phyloP scores from a whole-genome alignment of 2,329 filamentous ascomycete species.

The Kalaharituber pfeilii region DNA sequence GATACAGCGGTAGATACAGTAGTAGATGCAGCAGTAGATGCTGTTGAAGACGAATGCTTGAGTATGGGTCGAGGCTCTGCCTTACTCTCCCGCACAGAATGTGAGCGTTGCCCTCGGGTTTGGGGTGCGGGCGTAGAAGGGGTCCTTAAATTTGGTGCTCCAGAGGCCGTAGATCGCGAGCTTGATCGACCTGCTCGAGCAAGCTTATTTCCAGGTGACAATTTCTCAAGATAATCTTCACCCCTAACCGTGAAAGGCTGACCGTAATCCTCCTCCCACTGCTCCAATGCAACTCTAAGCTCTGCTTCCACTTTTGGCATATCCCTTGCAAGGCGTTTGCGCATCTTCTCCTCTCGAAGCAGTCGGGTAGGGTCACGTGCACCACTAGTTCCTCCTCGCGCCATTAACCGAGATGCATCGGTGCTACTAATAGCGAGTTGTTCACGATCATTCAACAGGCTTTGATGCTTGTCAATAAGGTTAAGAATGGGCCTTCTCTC shows the following conservation, averaged over 20 bases:
- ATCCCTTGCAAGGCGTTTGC: slow-evolving; percentile 91
- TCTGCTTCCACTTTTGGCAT: slow-evolving; percentile 78
- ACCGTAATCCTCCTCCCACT: slow-evolving; percentile 87
- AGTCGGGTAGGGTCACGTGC: slow-evolving; percentile 87
- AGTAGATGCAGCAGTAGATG: not conserved
- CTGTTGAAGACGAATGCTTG: slow-evolving; percentile 2
- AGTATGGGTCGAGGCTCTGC: not conserved
- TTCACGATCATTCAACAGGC: slow-evolving; percentile 67
- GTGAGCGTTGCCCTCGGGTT: not conserved
- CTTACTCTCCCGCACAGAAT: slow-evolving; percentile 4
- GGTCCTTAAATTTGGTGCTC: slow-evolving; percentile 3
- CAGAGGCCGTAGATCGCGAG: slow-evolving; percentile 5
- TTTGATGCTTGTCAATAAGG: slow-evolving; percentile 67
- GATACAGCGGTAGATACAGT: not conserved
- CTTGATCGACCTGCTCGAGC: slow-evolving; percentile 5
- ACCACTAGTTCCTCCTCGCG: slow-evolving; percentile 80
- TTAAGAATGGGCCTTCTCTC: slow-evolving; percentile 71
- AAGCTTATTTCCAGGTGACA: slow-evolving; percentile 1
- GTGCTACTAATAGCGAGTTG: slow-evolving; percentile 81
- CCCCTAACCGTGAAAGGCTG: slow-evolving; percentile 86
- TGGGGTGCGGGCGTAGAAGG: slow-evolving; percentile 5
- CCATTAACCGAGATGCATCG: slow-evolving; percentile 84
- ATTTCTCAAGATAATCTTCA: slow-evolving; percentile 62
- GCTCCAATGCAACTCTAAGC: slow-evolving; percentile 61
- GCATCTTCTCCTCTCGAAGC: slow-evolving; percentile 92